Conservation (phyloP, 2,329 filamentous ascomycete species). For the Ophiostoma montium region DNA sequence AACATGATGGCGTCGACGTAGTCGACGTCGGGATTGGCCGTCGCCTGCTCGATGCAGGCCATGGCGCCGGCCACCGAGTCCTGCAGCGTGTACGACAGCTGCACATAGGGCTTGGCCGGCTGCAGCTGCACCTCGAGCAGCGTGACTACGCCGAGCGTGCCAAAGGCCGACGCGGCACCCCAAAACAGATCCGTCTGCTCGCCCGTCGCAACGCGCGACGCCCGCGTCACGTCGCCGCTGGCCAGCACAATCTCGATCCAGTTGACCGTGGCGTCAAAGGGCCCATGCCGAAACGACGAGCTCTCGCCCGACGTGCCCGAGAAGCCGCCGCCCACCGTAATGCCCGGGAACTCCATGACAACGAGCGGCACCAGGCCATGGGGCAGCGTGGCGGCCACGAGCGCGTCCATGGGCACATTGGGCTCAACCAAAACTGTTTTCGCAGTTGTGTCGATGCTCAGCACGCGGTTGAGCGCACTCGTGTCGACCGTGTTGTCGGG, state of each 20-base stretch:
- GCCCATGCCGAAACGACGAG: conserved; percentile 49
- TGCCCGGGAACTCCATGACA: conserved; percentile 59
- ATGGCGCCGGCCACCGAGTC: conserved; percentile 29
- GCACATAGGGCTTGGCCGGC: conserved; percentile 38
- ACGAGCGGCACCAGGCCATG: conserved; percentile 46
- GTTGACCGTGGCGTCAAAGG: conserved; percentile 50
- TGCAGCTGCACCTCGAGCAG: conserved; percentile 43
- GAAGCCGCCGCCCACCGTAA: conserved; percentile 54
- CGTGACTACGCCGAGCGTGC: conserved; percentile 47
- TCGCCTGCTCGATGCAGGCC: conserved; percentile 23
- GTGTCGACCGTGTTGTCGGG: conserved; percentile 50
- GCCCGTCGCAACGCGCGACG: conserved; percentile 23
- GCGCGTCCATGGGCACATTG: conserved; percentile 53
- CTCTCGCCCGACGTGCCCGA: conserved; percentile 54
- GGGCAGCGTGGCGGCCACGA: conserved; percentile 42
- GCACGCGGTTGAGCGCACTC: conserved; percentile 45
- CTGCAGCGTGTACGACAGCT: conserved; percentile 38
- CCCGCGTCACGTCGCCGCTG: conserved; percentile 37
- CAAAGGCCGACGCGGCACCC: conserved; percentile 43
- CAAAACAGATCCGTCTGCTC: conserved; percentile 41
- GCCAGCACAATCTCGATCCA: conserved; percentile 49
- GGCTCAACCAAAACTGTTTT: conserved; percentile 50
- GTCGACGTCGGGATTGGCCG: conserved; percentile 23
- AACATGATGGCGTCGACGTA: conserved; percentile 61
- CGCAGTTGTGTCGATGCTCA: conserved; percentile 39